Evolutionary conservation across 345 rosid species (phyloP), one percentile per base, ranked within the genome.

Genomic region (Syzygium aromaticum): DNA sequence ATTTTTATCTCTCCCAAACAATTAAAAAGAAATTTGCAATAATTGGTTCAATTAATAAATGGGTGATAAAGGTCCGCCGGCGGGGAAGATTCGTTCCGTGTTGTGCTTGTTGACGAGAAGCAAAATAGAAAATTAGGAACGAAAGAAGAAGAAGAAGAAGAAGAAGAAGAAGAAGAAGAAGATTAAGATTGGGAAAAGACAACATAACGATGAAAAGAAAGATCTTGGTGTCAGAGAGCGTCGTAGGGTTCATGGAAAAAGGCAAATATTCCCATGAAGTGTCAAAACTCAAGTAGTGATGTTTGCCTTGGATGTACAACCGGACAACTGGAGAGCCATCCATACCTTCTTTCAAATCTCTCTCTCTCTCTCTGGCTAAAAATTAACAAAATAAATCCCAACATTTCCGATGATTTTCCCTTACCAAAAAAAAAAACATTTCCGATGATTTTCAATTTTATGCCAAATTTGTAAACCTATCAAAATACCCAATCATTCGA

Each of bases 151-250:
- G 64, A 10, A 27, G 67, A 12, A 61, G 73, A 13, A 61, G 33
- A 30, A 63, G 43, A 30, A 7, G 28, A 5, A 9, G 14, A 23
- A 21, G 59, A 22, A 0, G 27, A 9, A 1, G 11, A 0, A 0
- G 4, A 19, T 4, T 1, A 27, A 16, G 17, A 61, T 33, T 8
- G 40, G 40, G 80, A 5, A 40, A 38, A 73, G 43, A 38, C 82
- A 38, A 38, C 27, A 33, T 22, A 22, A 19, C 38, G 28, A 57
- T 28, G 63, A 57, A 57, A 56, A 57, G 82, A 38, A 38, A 73
- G 82, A 73, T 73, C 38, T 38, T 73, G 82, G 82, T 73, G 82
- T 73, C 82, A 73, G 82, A 73, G 82, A 19, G 49, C 25, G 82
- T 2, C 49, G 49, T 43, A 19, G 82, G 19, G 82, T 11, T 73